Base-by-base conservation (phyloP, 208 protist species). In the Leptomonas seymouri region DNA sequence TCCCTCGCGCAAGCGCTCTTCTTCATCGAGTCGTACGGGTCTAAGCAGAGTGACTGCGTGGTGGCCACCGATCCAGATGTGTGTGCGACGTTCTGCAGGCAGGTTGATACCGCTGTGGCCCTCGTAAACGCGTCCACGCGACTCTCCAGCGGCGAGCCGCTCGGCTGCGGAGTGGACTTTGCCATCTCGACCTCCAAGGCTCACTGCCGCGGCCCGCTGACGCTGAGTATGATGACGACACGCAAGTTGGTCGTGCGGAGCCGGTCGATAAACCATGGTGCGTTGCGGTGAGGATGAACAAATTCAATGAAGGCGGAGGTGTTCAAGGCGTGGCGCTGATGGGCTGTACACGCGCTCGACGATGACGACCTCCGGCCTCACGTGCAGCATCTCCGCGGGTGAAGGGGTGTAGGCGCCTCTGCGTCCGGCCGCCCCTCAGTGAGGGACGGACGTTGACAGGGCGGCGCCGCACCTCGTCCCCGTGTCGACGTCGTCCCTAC, bases 21-120 rank as follows among this genome's bases (percentile, higher is more conserved):
- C 42, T 89, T 89, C 60, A 68, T 86, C n/a, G 81, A 86, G 45
- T 62, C 83, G 8, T 89, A 82, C 65, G 84, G 84, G 28, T 84
- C 80, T 23, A 77, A 78, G 60, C 84, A 89, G 61, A 78, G 67
- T 28, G 84, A 89, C 58, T 80, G 78, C 54, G 80, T 89, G 53
- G 73, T 89, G 18, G 76, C 84, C 20, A 80, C 67, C 28, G 81
- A 89, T 39, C 51, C 71, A 28, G 56, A 30, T 42, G 76, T 70
- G 44, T 89, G 69, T 67, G 49, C 56, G 48, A 67, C 59, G 41
- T 86, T 76, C 63, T 84, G 74, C 67, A 46, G 46, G 31, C 76
- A 67, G 42, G 81, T 84, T 12, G 81, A 89, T 61, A 80, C 66
- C 30, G 81, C 77, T 8, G 74, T 84, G 20, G 81, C 83, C 42